Evolutionary conservation across 2,329 filamentous ascomycete species (phyloP), one percentile per base, ranked within the genome.

Genomic region (Remersonia thermophila): DNA sequence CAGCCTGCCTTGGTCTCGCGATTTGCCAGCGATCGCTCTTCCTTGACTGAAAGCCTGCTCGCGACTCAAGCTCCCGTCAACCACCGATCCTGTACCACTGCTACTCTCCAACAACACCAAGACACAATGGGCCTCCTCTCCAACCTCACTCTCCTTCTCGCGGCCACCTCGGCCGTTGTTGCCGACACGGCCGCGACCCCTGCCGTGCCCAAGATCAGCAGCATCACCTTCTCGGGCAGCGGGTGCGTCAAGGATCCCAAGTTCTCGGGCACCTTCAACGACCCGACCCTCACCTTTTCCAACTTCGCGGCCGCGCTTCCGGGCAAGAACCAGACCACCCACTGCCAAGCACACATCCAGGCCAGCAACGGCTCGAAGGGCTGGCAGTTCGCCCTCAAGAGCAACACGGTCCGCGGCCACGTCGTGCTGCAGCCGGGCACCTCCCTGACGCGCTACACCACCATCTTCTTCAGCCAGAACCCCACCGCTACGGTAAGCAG

Each of bases 311-410:
- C 40, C 46, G 49, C 45, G 40, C 46, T 36, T 32, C 58, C 39
- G 35, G 47, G 42, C 30, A 44, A 45, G 20, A 49, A 42, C 30
- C 43, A 47, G 18, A 57, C 52, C 6, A 44, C 51, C 20, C 56
- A 57, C 52, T 62, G 59, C 54, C 51, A 61, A 47, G 50, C 54
- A 5, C 58, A 61, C 43, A 30, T 60, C 30, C 51, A 55, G 40
- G 44, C 49, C 20, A 34, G 45, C 4, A 55, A 56, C 15, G 48
- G 50, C 28, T 37, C 45, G 27, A 39, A 53, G 3, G 59, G 59
- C 6, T 62, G 59, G 59, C 59, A 62, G 52, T 49, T 60, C 28
- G 54, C 55, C 27, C 43, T 62, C 35, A 45, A 48, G 27, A 50
- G 53, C 32, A 57, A 57, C 15, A 44, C 37, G 14, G 52, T 60